Base-by-base conservation (phyloP, 805 yeast species). In the Allodekkera sacchari region DNA sequence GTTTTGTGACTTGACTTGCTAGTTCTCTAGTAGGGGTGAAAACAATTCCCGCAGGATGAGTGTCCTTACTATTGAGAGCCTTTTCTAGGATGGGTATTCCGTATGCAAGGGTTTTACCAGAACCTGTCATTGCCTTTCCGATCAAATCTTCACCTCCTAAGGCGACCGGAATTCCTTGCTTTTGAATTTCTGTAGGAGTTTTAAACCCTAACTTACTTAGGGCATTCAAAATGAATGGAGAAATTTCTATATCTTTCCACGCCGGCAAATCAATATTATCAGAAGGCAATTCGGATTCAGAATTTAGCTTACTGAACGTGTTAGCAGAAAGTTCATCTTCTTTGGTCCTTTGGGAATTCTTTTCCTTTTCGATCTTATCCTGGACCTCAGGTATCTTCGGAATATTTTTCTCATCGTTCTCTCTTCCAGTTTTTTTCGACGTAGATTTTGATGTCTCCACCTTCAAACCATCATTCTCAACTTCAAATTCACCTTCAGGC, bases 111-210 rank as follows among this genome's bases (percentile, higher is more conserved):
- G 98, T 92, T 53, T 92, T 92, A 66, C 98, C 98, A 1, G 95
- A 83, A 53, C 98, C 98, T 1, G 98, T 92, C 8, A 92, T 80
- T 11, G 98, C 98, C 51, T 89, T 92, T 34, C 98, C 98, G 42
- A 92, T 77, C 4, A 92, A 72, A 57, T 92, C 97, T 22, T 65
- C 67, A 5, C 88, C 94, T 18, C 65, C 63, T 10, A 84, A 36
- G 2, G 89, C 84, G 18, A 66, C 47, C 2, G 97, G 95, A 33
- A 92, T 77, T 7, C 89, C 65, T 35, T 62, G 60, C 37, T 64
- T 67, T 57, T 92, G 98, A 48, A 92, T 87, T 21, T 78, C 83
- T 0, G 97, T 88, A 7, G 98, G 98, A 15, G 61, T 56, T 1
- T 42, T 47, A 54, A 81, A 92, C 1, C 70, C 73, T 9, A 78